Evolutionary conservation across 176 grass and related monocot species (phyloP).

Genomic region (Oryza coarctata): DNA sequence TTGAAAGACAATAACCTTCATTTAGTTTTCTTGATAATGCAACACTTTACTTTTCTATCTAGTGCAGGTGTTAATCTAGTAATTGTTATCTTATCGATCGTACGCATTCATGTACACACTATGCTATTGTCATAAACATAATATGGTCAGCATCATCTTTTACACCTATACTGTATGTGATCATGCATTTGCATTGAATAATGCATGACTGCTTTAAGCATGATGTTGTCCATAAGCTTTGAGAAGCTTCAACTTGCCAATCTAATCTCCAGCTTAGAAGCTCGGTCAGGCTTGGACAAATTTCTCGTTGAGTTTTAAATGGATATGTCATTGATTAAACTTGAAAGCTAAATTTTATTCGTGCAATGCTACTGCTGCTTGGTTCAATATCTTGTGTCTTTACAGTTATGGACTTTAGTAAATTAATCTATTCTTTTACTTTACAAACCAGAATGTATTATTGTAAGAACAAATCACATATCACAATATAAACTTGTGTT

Average conservation of each 20-base stretch:
- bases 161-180: not conserved
- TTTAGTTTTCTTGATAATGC: constrained; percentile 4
- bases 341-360: not conserved
- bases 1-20: not conserved
- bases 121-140: not conserved
- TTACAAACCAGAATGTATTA: not conserved
- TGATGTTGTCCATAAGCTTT: not conserved
- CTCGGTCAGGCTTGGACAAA: not conserved
- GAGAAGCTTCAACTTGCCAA: not conserved
- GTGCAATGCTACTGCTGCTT: not conserved
- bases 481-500: not conserved
- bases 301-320: not conserved
- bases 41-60: not conserved
- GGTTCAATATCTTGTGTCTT: not conserved
- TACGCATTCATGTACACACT: not conserved
- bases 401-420: not conserved
- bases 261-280: not conserved
- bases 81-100: not conserved
- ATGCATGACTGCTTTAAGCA: not conserved
- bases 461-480: not conserved
- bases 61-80: not conserved
- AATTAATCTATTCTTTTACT: not conserved
- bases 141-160: not conserved
- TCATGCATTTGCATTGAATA: not conserved
- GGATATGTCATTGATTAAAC: not conserved